phyloP scores from a whole-genome alignment of 2,329 filamentous ascomycete species.

The Acephala macrosclerotiorum region DNA sequence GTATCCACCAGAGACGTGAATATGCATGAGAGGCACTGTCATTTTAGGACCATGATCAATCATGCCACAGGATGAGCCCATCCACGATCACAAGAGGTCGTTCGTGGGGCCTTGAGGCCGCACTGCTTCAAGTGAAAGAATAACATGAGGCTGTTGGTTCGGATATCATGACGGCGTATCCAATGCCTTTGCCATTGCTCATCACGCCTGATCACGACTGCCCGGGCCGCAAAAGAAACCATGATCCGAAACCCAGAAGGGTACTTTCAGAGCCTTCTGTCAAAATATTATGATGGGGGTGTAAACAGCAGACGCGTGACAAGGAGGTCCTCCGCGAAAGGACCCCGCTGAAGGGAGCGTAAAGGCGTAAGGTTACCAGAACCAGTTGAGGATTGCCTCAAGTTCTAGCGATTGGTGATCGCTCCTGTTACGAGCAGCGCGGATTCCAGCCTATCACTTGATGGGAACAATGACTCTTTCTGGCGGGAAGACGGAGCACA shows the following conservation, averaged over 20 bases:
- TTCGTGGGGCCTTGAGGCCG: neutral
- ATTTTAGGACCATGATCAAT: neutral
- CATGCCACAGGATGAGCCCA: slow-evolving; percentile 7
- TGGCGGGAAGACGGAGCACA: slow-evolving; percentile 25
- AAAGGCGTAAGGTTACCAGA: slow-evolving; percentile 1
- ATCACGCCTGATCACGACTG: slow-evolving; percentile 23
- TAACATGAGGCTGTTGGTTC: neutral
- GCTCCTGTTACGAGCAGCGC: slow-evolving; percentile 30
- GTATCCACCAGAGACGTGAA: neutral
- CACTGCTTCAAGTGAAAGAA: neutral
- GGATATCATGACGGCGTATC: neutral
- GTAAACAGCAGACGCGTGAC: slow-evolving; percentile 6
- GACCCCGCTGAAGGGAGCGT: slow-evolving; percentile 3
- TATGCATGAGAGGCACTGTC: neutral
- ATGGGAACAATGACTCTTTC: slow-evolving; percentile 28
- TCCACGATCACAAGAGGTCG: neutral
- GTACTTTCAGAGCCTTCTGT: neutral
- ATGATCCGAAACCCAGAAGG: neutral
- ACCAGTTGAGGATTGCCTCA: slow-evolving; percentile 37
- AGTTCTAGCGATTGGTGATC: slow-evolving; percentile 38
- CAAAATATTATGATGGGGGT: neutral
- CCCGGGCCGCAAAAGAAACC: slow-evolving; percentile 25
- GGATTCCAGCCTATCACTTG: slow-evolving; percentile 32
- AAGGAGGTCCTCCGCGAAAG: slow-evolving; percentile 1
- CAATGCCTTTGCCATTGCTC: slow-evolving; percentile 2